A percentile compares a stretch with the other conserved stretches of the same genome.
These are phyloP conservation scores for Termitomyces sp. DNA, from an alignment of 768 basidiomycete genomes.

Conservation along the genomic window DNA sequence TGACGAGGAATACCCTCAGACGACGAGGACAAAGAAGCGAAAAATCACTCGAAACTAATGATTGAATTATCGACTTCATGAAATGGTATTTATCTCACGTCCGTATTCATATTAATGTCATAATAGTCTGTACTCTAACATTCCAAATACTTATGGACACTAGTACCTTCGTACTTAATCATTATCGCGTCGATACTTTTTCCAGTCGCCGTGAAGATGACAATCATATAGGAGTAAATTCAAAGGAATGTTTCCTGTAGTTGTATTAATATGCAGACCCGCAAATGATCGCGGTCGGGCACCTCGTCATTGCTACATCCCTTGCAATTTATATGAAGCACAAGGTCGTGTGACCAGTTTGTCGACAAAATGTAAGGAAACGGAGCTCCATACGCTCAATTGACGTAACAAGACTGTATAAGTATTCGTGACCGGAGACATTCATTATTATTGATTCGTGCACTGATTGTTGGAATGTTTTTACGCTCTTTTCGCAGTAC, in stretches of 20 bases:
- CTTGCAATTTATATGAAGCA: too few species aligned
- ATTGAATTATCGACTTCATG: background rate
- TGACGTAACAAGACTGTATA: too few species aligned
- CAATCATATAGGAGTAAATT: background rate
- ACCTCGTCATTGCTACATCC: too few species aligned
- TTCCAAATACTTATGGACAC: background rate
- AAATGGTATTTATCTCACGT: background rate
- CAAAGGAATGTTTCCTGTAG: background rate
- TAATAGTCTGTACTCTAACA: background rate
- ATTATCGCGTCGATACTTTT: background rate
- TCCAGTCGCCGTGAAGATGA: background rate
- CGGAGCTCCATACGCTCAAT: too few species aligned
- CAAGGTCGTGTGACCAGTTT: too few species aligned
- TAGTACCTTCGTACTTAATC: background rate
- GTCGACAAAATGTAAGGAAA: too few species aligned
- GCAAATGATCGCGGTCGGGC: too few species aligned
- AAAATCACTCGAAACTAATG: slow-evolving; percentile 14
- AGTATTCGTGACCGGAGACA: too few species aligned
- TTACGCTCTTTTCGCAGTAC: too few species aligned
- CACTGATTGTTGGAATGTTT: too few species aligned
- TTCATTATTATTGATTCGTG: too few species aligned
- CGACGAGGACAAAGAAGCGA: slow-evolving; percentile 27
- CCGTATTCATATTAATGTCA: background rate
- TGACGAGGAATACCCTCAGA: slow-evolving; percentile 42
- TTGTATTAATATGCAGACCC: too few species aligned